Evolutionary conservation across 2,329 filamentous ascomycete genomes (phyloP), one percentile per base, ranked within the genome.

Genomic region (Endocalyx cinctus): DNA sequence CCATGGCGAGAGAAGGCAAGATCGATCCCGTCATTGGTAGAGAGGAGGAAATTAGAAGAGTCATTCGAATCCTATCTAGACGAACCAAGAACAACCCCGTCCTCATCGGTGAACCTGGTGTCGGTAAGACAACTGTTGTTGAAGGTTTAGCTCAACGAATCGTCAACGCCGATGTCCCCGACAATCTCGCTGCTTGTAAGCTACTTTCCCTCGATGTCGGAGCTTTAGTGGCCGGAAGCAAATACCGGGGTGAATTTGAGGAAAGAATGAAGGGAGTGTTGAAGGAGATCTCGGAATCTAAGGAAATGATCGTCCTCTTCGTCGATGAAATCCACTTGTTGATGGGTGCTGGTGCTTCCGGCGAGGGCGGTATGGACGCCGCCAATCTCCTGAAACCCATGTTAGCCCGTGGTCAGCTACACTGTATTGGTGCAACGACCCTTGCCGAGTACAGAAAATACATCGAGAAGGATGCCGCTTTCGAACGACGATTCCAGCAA

Each of bases 11-110:
- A 58, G 92, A 98, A 67, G 94, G 94, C 58, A 97, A 97, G 66
- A 89, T 97, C 37, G 90, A 97, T 58, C 90, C 90, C 3, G 90
- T 97, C 59, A 97, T 97, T 63, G 90, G 90, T 26, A 79, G 90
- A 64, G 90, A 97, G 59, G 90, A 96, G 56, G 92, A 97, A 60
- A 96, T 96, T 51, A 76, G 90, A 53, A 76, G 90, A 53, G 89
- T 95, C 16, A 79, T 97, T 47, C 82, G 90, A 37, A 97, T 97
- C 45, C 69, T 97, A 42, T 94, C 88, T 22, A 77, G 92, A 58
- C 78, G 90, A 56, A 97, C 90, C 42, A 97, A 97, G 76, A 97
- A 98, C 72, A 98, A 98, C 63, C 92, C 92, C 2, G 90, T 97
- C 30, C 77, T 98, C 46, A 97, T 98, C 46, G 92, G 92, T 67